phyloP scores from a whole-genome alignment of 495 filamentous ascomycete genomes.

The Xylaria grammica region DNA sequence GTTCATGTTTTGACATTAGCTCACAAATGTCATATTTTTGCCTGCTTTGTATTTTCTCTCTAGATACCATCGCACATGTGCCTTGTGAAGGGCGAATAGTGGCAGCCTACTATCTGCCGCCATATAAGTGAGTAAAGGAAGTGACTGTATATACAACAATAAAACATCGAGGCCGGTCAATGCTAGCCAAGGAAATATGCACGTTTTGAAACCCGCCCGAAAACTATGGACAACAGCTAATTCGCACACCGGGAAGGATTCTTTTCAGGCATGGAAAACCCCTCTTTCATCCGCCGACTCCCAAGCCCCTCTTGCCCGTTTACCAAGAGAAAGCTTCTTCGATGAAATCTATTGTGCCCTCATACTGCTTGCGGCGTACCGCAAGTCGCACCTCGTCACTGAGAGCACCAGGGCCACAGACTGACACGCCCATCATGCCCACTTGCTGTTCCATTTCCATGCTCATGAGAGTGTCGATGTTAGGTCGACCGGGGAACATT shows the following conservation, averaged over 20 bases:
- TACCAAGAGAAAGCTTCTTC: constrained; percentile 96
- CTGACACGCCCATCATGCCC: constrained; percentile 82
- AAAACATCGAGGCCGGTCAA: constrained; percentile 13
- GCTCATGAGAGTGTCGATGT: constrained; percentile 72
- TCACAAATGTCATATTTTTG: neutral
- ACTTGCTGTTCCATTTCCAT: constrained; percentile 77
- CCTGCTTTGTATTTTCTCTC: constrained; percentile 3
- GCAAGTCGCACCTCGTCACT: constrained; percentile 84
- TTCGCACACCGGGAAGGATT: neutral
- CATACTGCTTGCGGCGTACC: constrained; percentile 66
- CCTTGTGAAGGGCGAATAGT: constrained; percentile 7
- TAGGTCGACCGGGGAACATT: constrained; percentile 81
- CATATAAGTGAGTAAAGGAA: constrained; percentile 5
- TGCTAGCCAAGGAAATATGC: constrained; percentile 34
- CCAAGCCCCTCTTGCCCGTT: neutral
- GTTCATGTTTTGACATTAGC: no score
- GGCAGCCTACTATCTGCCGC: constrained; percentile 8
- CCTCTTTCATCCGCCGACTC: neutral
- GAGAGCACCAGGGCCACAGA: constrained; percentile 89
- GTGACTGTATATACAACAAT: constrained; percentile 21
- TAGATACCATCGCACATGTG: constrained; percentile 12
- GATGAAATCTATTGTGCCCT: constrained; percentile 80
- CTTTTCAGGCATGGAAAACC: constrained; percentile 1
- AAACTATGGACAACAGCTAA: constrained; percentile 5
- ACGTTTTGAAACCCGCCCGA: constrained; percentile 28